A percentile compares a stretch with the other conserved stretches of the same genome.
phyloP scores from a whole-genome alignment of 805 yeast genomes.

The Saccharomyces jurei region DNA sequence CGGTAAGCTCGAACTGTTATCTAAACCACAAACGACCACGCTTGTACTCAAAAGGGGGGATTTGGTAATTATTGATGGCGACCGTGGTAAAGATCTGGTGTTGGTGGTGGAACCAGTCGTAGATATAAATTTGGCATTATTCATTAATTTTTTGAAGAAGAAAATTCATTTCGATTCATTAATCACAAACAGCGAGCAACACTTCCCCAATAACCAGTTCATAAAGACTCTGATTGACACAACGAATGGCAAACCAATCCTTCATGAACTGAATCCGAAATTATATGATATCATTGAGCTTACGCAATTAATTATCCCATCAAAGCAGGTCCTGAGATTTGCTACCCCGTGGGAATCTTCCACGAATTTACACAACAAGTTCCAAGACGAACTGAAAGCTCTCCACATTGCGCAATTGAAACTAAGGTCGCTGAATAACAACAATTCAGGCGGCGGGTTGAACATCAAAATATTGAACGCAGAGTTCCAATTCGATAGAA shows the following conservation, averaged over 20 bases:
- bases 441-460: conserved; percentile 18
- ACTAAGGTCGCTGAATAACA: conserved; percentile 32
- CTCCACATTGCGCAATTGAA: conserved; percentile 56
- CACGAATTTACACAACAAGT: conserved; percentile 52
- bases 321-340: conserved; percentile 69
- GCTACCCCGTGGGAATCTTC: conserved; percentile 63
- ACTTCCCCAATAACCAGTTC: conserved; percentile 23
- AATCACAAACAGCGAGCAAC: conserved; percentile 26
- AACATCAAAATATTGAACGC: conserved; percentile 60
- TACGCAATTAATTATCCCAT: conserved; percentile 55
- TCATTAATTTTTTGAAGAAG: conserved; percentile 67
- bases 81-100: conserved; percentile 73
- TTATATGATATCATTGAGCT: conserved; percentile 37
- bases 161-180: conserved; percentile 46
- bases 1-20: conserved; percentile 62
- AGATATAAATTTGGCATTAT: conserved; percentile 54
- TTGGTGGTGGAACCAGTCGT: conserved; percentile 62
- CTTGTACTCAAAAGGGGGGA: conserved; percentile 50
- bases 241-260: conserved; percentile 15
- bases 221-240: conserved; percentile 22
- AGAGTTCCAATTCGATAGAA: conserved; percentile 76
- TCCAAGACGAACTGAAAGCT: conserved; percentile 67
- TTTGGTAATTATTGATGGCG: conserved; percentile 74
- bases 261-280: conserved; percentile 25
- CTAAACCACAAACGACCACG: conserved; percentile 60